phyloP scores from a whole-genome alignment of 768 basidiomycete species.

The Phylloporus sp. region DNA sequence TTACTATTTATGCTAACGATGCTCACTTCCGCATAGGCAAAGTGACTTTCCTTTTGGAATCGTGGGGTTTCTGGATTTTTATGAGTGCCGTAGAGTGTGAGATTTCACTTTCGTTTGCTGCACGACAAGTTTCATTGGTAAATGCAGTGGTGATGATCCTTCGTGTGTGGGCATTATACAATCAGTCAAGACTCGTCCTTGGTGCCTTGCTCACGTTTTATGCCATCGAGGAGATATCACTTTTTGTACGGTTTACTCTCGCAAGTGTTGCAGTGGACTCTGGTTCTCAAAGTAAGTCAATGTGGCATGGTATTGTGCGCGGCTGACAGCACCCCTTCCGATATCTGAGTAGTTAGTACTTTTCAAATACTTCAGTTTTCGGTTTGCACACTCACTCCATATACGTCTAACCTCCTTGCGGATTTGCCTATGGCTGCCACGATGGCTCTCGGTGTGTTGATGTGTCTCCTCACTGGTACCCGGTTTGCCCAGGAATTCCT shows the following conservation, averaged over 20 bases:
- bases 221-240: neutral
- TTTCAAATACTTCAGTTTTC: neutral
- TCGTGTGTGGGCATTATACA: slow-evolving; percentile 3
- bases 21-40: neutral
- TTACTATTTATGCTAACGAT: neutral
- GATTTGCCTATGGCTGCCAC: neutral
- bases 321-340: neutral
- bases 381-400: neutral
- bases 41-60: neutral
- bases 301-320: neutral
- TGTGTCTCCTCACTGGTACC: neutral
- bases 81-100: neutral
- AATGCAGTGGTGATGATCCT: slow-evolving; percentile 1
- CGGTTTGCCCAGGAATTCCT: neutral
- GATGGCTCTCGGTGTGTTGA: neutral
- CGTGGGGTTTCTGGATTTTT: neutral
- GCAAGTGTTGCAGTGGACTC: neutral
- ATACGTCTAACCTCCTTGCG: neutral
- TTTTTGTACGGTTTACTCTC: neutral
- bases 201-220: neutral
- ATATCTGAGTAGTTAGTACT: neutral
- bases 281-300: neutral
- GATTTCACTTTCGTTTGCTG: neutral
- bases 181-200: neutral
- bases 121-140: neutral